Base-by-base conservation (phyloP, 306 rosid species). In the Gastrolobium bilobum region DNA sequence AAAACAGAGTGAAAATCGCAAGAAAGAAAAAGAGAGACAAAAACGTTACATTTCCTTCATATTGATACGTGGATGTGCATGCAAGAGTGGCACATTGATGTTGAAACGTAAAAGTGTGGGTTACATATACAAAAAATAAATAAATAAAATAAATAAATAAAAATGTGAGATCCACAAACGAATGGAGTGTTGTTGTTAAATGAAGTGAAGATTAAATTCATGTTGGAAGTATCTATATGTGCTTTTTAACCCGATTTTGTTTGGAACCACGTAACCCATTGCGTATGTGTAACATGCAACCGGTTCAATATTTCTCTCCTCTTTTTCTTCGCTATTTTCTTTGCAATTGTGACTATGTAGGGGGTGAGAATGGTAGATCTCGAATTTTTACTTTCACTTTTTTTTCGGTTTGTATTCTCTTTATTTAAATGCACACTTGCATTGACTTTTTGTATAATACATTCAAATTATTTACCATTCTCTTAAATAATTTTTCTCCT, bases 211-310 rank as follows among this genome's bases (percentile, higher is more conserved):
- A 20, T 20, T 20, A 20, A 2, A 6, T 56, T 13, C 13, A 56
- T 56, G 4, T 56, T 57, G 63, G 14, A 57, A 57, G 63, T 30
- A 57, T 29, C 14, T 30, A 29, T 30, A 29, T 3, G n/a, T 57
- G 37, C 63, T 29, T 57, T 20, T 15, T 53, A 10, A 29, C n/a
- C 14, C 11, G 3, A 57, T 30, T 57, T 57, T 29, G 63, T 38
- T 29, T 57, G 63, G 5, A 57, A 57, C 38, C 63, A 57, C 63
- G 63, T 57, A 57, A 26, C 63, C 10, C 63, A 29, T 3, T 29
- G 14, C 37, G 6, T 26, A 29, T 20, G 62, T 29, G 38, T 26
- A n/a, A 3, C n/a, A 30, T 7, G 38, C 63, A 57, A 57, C 63
- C 38, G 38, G 29, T 57, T 10, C 38, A 57, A 8, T 57, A 26